phyloP scores from a whole-genome alignment of 2,329 filamentous ascomycete genomes.

The Clathrospora elynae region DNA sequence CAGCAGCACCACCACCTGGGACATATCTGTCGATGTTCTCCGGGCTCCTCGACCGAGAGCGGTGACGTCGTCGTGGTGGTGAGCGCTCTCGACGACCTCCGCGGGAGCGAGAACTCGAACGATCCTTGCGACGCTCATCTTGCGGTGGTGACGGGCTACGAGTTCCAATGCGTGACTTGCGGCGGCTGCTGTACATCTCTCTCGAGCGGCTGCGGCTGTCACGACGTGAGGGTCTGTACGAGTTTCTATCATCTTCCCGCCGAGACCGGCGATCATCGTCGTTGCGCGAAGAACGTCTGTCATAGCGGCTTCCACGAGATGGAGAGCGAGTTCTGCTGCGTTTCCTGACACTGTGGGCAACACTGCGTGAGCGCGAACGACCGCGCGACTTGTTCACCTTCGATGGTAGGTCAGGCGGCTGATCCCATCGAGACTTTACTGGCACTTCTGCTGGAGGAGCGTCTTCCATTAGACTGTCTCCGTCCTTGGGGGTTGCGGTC shows the following conservation, averaged over 20 bases:
- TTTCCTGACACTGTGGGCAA: slow-evolving; percentile 34
- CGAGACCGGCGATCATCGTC: slow-evolving; percentile 34
- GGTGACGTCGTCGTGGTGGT: slow-evolving; percentile 26
- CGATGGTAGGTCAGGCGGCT: slow-evolving; percentile 27
- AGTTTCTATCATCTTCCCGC: slow-evolving; percentile 34
- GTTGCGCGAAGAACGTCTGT: slow-evolving; percentile 31
- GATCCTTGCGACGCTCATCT: slow-evolving; percentile 32
- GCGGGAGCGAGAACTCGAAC: slow-evolving; percentile 31
- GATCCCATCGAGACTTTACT: slow-evolving; percentile 33
- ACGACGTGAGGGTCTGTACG: slow-evolving; percentile 34
- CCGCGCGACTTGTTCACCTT: slow-evolving; percentile 32
- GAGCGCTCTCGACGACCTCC: slow-evolving; percentile 24
- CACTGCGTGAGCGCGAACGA: slow-evolving; percentile 41
- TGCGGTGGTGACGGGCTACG: slow-evolving; percentile 35
- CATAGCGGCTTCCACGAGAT: slow-evolving; percentile 42
- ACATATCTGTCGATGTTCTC: slow-evolving; percentile 48
- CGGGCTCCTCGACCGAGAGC: slow-evolving; percentile 39
- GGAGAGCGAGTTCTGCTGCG: slow-evolving; percentile 38
- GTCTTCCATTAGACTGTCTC: slow-evolving; percentile 38
- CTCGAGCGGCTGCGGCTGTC: slow-evolving; percentile 40
- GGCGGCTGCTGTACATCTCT: slow-evolving; percentile 34
- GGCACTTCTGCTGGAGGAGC: slow-evolving; percentile 25
- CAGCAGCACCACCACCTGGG: slow-evolving; percentile 30
- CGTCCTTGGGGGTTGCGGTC: slow-evolving; percentile 17
- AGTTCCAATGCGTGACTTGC: slow-evolving; percentile 36